Conservation (phyloP, 768 basidiomycete genomes). For the Boletus barrowsii region DNA sequence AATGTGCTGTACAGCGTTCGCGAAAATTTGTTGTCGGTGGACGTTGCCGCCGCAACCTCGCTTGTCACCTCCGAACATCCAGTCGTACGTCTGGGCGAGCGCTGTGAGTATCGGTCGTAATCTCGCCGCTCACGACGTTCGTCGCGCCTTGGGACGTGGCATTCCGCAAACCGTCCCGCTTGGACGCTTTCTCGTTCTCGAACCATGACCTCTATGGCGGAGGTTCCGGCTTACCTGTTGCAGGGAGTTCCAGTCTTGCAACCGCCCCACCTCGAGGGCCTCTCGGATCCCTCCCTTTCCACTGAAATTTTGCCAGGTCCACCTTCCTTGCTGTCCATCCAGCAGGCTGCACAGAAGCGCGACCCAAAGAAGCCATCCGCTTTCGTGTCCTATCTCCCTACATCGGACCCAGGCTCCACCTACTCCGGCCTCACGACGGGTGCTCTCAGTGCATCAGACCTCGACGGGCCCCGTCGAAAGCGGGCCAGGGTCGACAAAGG, state of each 20-base stretch:
- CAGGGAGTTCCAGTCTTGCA: constrained; percentile 71
- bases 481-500: constrained; percentile 70
- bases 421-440: constrained; percentile 75
- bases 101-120: constrained; percentile 15
- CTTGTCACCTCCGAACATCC: constrained; percentile 21
- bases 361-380: constrained; percentile 75
- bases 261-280: constrained; percentile 75
- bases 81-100: constrained; percentile 18
- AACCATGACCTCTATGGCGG: constrained; percentile 69
- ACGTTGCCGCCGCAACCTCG: constrained; percentile 20
- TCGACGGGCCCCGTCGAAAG: constrained; percentile 68
- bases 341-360: constrained; percentile 69
- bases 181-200: constrained; percentile 25
- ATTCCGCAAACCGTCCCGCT: constrained; percentile 15
- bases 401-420: constrained; percentile 84
- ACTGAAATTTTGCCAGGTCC: constrained; percentile 91
- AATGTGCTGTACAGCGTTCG: constrained; percentile 9
- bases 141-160: constrained; percentile 15
- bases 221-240: constrained; percentile 66
- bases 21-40: constrained; percentile 26
- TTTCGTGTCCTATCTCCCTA: constrained; percentile 75
- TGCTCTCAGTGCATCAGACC: constrained; percentile 53
- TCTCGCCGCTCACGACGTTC: constrained; percentile 23
- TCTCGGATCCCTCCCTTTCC: constrained; percentile 67
- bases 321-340: constrained; percentile 67